Evolutionary conservation across 306 rosid genomes (phyloP), one percentile per base, ranked within the genome.

Genomic region (Casuarina glauca): DNA sequence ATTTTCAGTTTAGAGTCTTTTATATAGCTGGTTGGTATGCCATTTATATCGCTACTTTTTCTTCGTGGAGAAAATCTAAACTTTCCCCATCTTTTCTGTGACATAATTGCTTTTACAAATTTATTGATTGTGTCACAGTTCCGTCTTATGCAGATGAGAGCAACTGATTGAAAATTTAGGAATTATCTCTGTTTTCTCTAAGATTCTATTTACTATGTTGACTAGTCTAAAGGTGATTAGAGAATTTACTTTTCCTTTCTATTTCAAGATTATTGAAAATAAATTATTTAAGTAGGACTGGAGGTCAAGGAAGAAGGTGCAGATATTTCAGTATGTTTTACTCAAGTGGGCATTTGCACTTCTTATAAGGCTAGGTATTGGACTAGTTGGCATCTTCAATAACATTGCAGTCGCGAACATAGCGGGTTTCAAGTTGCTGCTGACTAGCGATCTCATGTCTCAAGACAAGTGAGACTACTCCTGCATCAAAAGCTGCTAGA

Each of bases 271-370:
- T 79, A 79, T 87, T 70, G 97, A 95, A 76, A 95, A 91, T 77
- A 92, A 92, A 74, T 79, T 90, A 73, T 87, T 95, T 81, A 91
- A 82, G 82, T 90, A 94, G 82, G 98, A 95, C 76, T 92, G 98
- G 97, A 87, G 98, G 74, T 89, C 93, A 72, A 87, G 87, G 81
- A 87, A 69, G 78, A 95, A 87, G 81, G 39, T 70, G 52, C 90
- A 87, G 76, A 87, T 91, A 74, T 78, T 86, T 79, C 95, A 92
- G 80, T 95, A 91, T 74, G 52, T 92, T 49, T 57, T 86, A 74
- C 92, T 95, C 63, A 95, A 95, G 84, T 95, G 98, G 98, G 89
- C 80, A 42, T 89, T 95, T 53, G 93, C 97, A 17, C 92, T 91
- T 78, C 84, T 89, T 71, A 92, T 95, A 32, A 97, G 98, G 68